A percentile compares a stretch with the other conserved stretches of the same genome.
Evolutionary conservation across 257 asterid species (phyloP).

Genomic region (Solanum chiquidenum): DNA sequence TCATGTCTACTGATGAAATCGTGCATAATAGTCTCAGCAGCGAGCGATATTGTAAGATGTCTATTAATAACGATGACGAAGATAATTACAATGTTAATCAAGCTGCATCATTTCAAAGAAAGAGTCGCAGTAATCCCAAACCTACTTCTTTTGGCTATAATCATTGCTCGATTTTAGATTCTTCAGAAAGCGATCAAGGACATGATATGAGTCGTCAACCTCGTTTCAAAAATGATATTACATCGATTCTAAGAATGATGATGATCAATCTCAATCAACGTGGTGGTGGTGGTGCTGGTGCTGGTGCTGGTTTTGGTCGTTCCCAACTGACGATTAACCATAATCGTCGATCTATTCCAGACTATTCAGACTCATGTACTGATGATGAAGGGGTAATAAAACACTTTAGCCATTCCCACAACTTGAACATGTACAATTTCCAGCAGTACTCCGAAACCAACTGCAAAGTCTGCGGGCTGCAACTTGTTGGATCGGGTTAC

Average conservation of each 20-base stretch:
- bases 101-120: background rate
- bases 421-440: background rate
- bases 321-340: background rate
- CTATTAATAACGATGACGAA: background rate
- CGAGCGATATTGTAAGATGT: background rate
- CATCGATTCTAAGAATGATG: background rate
- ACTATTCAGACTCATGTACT: background rate
- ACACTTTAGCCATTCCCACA: background rate
- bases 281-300: background rate
- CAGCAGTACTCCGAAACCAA: background rate
- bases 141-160: background rate
- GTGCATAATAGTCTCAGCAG: background rate
- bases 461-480: background rate
- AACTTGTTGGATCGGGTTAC: background rate
- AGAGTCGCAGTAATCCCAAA: background rate
- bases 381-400: background rate
- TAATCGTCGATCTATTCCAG: background rate
- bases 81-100: background rate
- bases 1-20: fast-evolving
- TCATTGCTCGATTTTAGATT: background rate
- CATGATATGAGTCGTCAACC: background rate
- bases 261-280: background rate
- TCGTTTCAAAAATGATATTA: background rate
- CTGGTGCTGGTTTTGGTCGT: background rate
- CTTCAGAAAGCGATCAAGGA: background rate